Evolutionary conservation across 2,329 filamentous ascomycete species (phyloP).

Genomic region (Ophiostoma tasmaniense): DNA sequence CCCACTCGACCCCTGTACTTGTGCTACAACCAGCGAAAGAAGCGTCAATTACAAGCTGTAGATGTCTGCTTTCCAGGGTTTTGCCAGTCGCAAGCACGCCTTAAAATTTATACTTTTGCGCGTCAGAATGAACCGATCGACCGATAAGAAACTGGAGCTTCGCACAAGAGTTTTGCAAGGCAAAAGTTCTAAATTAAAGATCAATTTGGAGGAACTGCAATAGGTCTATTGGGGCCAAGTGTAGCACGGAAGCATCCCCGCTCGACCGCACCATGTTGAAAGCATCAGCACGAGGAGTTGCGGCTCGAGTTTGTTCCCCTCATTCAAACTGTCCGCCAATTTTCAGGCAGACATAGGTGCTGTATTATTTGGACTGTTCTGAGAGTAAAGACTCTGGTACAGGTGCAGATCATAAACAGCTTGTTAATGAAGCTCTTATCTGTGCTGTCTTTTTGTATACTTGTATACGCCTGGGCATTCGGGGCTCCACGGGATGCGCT

Average conservation of each 20-base stretch:
- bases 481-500: not conserved
- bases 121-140: not conserved
- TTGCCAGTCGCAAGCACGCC: not conserved
- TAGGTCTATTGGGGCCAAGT: not conserved
- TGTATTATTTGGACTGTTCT: not conserved
- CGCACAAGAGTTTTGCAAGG: not conserved
- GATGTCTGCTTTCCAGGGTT: not conserved
- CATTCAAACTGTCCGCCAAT: not conserved
- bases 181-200: not conserved
- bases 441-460: not conserved
- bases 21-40: not conserved
- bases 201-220: not conserved
- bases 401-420: not conserved
- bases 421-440: not conserved
- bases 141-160: not conserved
- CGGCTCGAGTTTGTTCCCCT: not conserved
- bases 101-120: not conserved
- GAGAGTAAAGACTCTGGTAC: not conserved
- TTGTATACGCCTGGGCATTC: not conserved
- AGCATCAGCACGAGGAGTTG: not conserved
- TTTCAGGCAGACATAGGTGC: not conserved
- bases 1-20: not conserved
- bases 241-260: not conserved
- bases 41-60: not conserved
- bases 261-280: not conserved